phyloP scores from a whole-genome alignment of 1,284 basidiomycete genomes.

The Boletellus deceptivus region DNA sequence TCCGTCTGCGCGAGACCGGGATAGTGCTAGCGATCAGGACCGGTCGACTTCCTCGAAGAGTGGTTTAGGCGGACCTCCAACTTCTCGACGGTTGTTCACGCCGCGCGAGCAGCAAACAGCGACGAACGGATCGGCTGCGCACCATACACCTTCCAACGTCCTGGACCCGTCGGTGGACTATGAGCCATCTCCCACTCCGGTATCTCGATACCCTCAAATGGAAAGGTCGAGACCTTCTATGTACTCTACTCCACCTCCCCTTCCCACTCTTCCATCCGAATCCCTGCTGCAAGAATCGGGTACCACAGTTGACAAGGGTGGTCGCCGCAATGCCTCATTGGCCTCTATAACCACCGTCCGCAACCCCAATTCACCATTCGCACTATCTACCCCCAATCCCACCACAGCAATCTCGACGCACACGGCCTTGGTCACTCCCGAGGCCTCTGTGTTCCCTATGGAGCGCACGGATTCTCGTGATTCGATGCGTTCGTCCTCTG shows the following conservation, averaged over 20 bases:
- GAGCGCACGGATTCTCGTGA: conserved; percentile 45
- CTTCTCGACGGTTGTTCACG: conserved; percentile 49
- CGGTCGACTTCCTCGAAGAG: conserved; percentile 33
- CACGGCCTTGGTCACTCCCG: conserved; percentile 52
- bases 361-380: conserved; percentile 41
- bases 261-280: conserved; percentile 61
- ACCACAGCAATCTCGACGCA: conserved; percentile 70
- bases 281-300: conserved; percentile 36
- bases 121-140: conserved; percentile 24
- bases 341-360: conserved; percentile 55
- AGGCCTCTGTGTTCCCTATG: conserved; percentile 40
- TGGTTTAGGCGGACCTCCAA: conserved; percentile 23
- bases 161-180: conserved; percentile 49
- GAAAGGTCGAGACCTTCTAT: conserved; percentile 42
- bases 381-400: conserved; percentile 51
- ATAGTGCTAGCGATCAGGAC: conserved; percentile 32
- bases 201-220: conserved; percentile 38
- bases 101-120: conserved; percentile 42
- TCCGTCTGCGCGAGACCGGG: conserved; percentile 27
- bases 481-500: conserved; percentile 39
- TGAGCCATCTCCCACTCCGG: conserved; percentile 68
- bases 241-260: conserved; percentile 54
- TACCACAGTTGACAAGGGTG: conserved; percentile 31
- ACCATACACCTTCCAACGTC: conserved; percentile 21
- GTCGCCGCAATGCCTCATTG: conserved; percentile 47